These are phyloP conservation scores for Alternaria tenuissima DNA, from an alignment of 2,329 filamentous ascomycete genomes.

Conservation along the genomic window DNA sequence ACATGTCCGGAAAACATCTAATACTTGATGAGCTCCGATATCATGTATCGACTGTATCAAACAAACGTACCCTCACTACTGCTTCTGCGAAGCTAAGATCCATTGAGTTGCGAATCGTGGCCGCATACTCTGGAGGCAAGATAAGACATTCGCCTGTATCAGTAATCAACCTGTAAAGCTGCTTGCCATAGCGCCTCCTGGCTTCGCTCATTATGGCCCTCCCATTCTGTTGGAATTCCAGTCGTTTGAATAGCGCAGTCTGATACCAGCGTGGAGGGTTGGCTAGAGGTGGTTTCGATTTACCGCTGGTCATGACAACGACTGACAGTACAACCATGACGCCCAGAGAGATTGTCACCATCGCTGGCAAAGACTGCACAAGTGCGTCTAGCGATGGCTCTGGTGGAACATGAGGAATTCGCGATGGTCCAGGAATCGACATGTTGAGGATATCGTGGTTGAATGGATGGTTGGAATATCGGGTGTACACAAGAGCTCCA, in stretches of 20 bases:
- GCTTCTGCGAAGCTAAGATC: background rate
- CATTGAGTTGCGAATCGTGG: background rate
- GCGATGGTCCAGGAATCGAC: background rate
- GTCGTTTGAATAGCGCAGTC: background rate
- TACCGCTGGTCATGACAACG: background rate
- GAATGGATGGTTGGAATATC: background rate
- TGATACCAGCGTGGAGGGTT: slow-evolving; percentile 3
- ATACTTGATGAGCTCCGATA: too few relatives aligned
- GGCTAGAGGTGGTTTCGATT: background rate
- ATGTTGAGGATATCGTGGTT: background rate
- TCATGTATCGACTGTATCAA: too few relatives aligned
- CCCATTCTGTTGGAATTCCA: background rate
- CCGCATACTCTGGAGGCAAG: background rate
- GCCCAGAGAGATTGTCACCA: background rate
- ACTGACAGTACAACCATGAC: background rate
- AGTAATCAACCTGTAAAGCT: slow-evolving; percentile 2
- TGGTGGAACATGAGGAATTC: background rate
- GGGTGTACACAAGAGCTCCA: background rate
- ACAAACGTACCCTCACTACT: background rate
- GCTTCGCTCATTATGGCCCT: background rate
- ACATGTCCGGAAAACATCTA: slow-evolving; percentile 5
- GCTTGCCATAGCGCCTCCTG: background rate
- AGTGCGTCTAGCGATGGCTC: background rate
- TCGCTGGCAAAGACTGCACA: background rate
- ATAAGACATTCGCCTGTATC: background rate